phyloP scores from a whole-genome alignment of 768 basidiomycete genomes.

The Naganishia friedmannii region DNA sequence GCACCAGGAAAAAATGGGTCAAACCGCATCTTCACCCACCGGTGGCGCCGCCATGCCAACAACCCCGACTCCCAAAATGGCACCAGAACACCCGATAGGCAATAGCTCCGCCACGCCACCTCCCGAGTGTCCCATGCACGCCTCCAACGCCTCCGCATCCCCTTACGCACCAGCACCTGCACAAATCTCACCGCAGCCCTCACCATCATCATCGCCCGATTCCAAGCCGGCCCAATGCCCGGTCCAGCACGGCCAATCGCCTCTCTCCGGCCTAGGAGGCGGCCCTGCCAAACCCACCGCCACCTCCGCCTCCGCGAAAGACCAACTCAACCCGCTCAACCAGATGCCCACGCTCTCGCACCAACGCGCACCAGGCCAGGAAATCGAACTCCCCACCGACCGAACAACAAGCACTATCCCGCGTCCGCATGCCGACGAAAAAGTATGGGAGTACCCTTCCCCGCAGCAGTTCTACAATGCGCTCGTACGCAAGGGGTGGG shows the following conservation, averaged over 20 bases:
- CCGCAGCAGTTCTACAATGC: conserved; percentile 99
- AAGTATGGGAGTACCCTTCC: conserved; percentile 87
- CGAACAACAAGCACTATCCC: conserved; percentile 84
- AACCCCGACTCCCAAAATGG: neutral
- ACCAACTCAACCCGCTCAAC: conserved; percentile 66
- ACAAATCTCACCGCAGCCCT: conserved; percentile 3
- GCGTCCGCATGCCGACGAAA: conserved; percentile 54
- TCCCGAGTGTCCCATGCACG: conserved; percentile 37
- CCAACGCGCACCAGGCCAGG: conserved; percentile 61
- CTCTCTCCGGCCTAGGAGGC: conserved; percentile 19
- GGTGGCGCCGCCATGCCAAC: conserved; percentile 10
- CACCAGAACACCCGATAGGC: conserved; percentile 10
- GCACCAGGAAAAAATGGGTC: conserved; percentile 30
- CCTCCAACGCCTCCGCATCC: conserved; percentile 17
- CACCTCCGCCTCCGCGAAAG: neutral
- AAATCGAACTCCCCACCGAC: conserved; percentile 64
- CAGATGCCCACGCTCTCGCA: conserved; percentile 85
- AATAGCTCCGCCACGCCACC: conserved; percentile 30
- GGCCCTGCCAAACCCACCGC: neutral
- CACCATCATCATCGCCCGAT: conserved; percentile 32
- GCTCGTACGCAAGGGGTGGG: conserved; percentile 91
- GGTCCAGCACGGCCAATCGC: conserved; percentile 46
- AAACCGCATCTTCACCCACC: conserved; percentile 25
- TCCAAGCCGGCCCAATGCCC: conserved; percentile 52
- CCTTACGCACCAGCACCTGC: conserved; percentile 22